These are phyloP conservation scores for Neobulgaria alba DNA, from an alignment of 2,329 filamentous ascomycete genomes.

Conservation along the genomic window DNA sequence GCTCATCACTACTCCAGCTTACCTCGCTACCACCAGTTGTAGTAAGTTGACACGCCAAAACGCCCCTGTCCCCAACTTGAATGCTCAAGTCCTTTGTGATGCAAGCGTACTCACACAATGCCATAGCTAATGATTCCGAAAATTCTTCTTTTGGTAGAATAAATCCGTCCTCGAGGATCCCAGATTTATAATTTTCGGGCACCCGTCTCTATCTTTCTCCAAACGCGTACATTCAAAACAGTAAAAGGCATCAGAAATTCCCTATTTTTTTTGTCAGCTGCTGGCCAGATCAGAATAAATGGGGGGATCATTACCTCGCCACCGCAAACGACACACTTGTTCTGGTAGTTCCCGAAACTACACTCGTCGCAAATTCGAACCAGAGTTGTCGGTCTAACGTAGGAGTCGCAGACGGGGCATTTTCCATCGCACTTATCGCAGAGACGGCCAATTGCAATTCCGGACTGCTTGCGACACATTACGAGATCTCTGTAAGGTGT, in stretches of 20 bases:
- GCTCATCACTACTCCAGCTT: too few species aligned
- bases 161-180: conserved; percentile 93
- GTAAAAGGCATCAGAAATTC: conserved; percentile 97
- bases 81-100: too few species aligned
- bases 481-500: conserved; percentile 67
- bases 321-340: conserved; percentile 98
- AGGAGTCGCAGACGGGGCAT: conserved; percentile 97
- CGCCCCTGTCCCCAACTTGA: too few species aligned
- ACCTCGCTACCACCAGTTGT: too few species aligned
- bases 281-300: background rate
- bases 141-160: conserved; percentile 54
- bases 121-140: conserved; percentile 49
- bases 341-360: conserved; percentile 99
- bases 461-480: conserved; percentile 98
- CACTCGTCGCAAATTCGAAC: conserved; percentile 99
- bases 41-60: too few species aligned
- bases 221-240: conserved; percentile 97
- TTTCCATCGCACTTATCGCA: conserved; percentile 99
- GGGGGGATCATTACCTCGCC: conserved; percentile 48
- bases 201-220: conserved; percentile 95
- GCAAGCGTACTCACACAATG: too few species aligned
- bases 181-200: conserved; percentile 98
- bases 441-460: conserved; percentile 95
- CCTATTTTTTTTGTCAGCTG: too few species aligned
- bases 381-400: conserved; percentile 94